Base-by-base conservation (phyloP, 768 basidiomycete genomes). In the Hemileccinum rubropunctum region DNA sequence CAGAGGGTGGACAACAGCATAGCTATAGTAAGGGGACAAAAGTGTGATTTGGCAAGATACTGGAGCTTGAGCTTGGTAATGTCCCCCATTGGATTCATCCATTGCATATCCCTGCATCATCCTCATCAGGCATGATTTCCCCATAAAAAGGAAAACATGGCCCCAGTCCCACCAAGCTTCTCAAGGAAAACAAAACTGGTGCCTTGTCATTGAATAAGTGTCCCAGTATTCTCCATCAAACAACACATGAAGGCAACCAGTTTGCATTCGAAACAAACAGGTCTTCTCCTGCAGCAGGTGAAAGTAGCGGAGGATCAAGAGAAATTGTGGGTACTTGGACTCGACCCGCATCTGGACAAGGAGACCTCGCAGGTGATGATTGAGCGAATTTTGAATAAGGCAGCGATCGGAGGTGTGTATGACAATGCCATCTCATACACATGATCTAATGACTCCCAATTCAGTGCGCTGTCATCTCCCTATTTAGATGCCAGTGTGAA, bases 151-250 rank as follows among this genome's bases (percentile, higher is more conserved):
- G 79, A 40, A 89, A 89, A 66, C 78, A 87, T 18, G 77, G 77
- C 2, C 81, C 83, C 28, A 88, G 86, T 57, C 86, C 88, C 35
- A 85, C 84, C 11, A 86, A 88, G 67, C 68, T 86, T 46, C 66
- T 72, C 48, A 83, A 78, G 63, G 80, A 86, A 67, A 80, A 80
- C 48, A 77, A 71, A 58, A 74, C 72, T 36, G 85, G 84, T 3
- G 79, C 78, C 30, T 64, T 76, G 45, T 70, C 77, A 47, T 70
- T 80, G 48, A 76, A 79, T 26, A 89, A 88, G 66, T 76, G 85
- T 34, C 85, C 84, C 30, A 89, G 84, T 53, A 70, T 84, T 51
- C 83, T 86, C 61, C 71, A 77, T 37, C 74, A 75, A 59, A 39
- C 34, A 12, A 46, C 38, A 12, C 47, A 46, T 34, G 58, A 57